Percentiles rank a stretch among this genome's conserved stretches.
Evolutionary conservation across 345 rosid species (phyloP).

Genomic region (Arabidopsis thaliana): TAIR10.1 NC_003074.8:4815501-4816000

Average conservation of each 20-base stretch:
- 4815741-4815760: background rate
- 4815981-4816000: slow-evolving; percentile 44
- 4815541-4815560: background rate
- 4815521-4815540: background rate
- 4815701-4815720: background rate
- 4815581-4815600: slow-evolving; percentile 24
- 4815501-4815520: slow-evolving; percentile 20
- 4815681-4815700: background rate
- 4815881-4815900: slow-evolving; percentile 31
- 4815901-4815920: slow-evolving; percentile 29
- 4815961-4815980: background rate
- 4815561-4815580: slow-evolving; percentile 30
- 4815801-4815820: background rate
- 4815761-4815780: background rate
- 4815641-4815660: background rate
- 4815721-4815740: background rate
- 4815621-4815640: background rate
- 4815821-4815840: slow-evolving; percentile 2
- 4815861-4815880: slow-evolving; percentile 30
- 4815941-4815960: slow-evolving; percentile 37
- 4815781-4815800: background rate
- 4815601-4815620: slow-evolving; percentile 30
- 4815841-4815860: slow-evolving; percentile 5
- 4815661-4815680: background rate
- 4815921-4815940: slow-evolving; percentile 43